Conservation (phyloP, 2,329 filamentous ascomycete species). For the Fusarium tjaetaba region DNA sequence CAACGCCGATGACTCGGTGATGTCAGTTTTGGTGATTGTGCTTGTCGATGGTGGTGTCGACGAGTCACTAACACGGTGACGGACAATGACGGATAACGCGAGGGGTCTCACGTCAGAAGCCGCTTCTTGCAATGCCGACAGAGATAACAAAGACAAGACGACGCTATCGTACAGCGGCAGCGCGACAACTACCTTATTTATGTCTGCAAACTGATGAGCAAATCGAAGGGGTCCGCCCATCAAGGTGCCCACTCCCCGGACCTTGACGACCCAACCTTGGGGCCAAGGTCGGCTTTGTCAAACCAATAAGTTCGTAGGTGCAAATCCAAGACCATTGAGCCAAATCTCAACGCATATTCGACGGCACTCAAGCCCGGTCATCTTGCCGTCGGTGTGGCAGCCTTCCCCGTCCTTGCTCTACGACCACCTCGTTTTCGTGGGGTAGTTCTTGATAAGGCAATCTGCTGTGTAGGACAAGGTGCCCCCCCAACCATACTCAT, state of each 20-base stretch:
- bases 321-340: conserved; percentile 10
- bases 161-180: neutral
- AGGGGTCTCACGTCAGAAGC: conserved; percentile 36
- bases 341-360: conserved; percentile 12
- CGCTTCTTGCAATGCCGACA: neutral
- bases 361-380: conserved; percentile 8
- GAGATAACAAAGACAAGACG: conserved; percentile 19
- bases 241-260: conserved; percentile 39
- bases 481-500: neutral
- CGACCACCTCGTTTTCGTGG: conserved; percentile 11
- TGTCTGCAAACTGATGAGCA: conserved; percentile 26
- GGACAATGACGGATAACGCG: conserved; percentile 16
- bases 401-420: neutral
- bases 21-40: conserved; percentile 17
- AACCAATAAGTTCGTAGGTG: conserved; percentile 19
- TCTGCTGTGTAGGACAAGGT: neutral
- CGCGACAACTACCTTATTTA: conserved; percentile 29
- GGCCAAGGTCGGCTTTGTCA: conserved; percentile 22
- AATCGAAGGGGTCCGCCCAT: conserved; percentile 32
- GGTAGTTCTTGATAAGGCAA: neutral
- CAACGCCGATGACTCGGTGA: conserved; percentile 10
- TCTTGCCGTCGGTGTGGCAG: neutral
- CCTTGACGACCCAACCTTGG: conserved; percentile 23
- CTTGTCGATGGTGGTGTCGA: conserved; percentile 13
- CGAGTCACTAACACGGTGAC: conserved; percentile 14